Percentiles rank a stretch among this genome's conserved stretches.
Conservation (phyloP, 805 yeast species). For the Candida dendrica region DNA sequence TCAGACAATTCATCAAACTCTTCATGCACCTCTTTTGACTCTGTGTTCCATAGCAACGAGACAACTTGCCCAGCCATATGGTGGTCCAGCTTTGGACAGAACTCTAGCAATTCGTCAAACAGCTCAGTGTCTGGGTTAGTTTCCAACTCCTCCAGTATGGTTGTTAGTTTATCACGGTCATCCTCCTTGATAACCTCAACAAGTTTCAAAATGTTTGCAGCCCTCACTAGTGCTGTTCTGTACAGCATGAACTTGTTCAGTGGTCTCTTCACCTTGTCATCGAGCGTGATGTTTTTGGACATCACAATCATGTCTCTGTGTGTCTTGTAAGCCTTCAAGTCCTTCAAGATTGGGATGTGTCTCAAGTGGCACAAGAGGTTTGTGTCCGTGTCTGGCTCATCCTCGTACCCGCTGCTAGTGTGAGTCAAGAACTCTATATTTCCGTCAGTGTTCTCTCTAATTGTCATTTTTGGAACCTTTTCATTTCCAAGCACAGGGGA, state of each 20-base stretch:
- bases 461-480: background rate
- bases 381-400: background rate
- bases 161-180: background rate
- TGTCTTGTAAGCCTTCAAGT: background rate
- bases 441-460: background rate
- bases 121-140: background rate
- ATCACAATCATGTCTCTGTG: background rate
- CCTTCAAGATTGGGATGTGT: background rate
- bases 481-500: background rate
- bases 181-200: conserved; percentile 1
- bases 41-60: conserved; percentile 40
- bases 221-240: conserved; percentile 34
- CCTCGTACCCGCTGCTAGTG: background rate
- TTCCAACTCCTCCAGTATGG: background rate
- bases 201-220: conserved; percentile 25
- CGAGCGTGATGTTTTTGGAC: background rate
- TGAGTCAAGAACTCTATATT: background rate
- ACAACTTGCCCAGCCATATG: conserved; percentile 34
- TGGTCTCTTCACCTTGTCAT: conserved; percentile 32
- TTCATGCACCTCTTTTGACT: conserved; percentile 26
- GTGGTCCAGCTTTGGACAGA: conserved; percentile 28
- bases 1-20: conserved; percentile 30
- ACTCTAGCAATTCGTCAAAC: background rate
- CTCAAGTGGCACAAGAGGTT: background rate
- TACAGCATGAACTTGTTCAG: conserved; percentile 42